Evolutionary conservation across 441 rosid genomes (phyloP), one percentile per base, ranked within the genome.

Genomic region (Lepidium campestre): DNA sequence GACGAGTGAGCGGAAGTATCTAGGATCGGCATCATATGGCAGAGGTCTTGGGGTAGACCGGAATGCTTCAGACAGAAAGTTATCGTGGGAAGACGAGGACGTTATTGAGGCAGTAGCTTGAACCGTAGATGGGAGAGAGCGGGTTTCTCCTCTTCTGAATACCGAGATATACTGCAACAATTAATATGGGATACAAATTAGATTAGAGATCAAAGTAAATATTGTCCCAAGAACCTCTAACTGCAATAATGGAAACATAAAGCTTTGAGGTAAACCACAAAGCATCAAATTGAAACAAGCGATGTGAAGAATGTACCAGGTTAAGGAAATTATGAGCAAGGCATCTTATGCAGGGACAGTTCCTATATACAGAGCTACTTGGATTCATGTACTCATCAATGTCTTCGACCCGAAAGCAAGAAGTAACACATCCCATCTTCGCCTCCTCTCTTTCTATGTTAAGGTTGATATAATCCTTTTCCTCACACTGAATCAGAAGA

Each of bases 11-110:
- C 78, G 73, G 20, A 78, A 69, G 67, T 79, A 78, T 79, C 97
- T 85, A 45, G 94, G 86, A 67, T 88, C 91, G 12, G 77, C 85
- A 77, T 93, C 97, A 77, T 90, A 93, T 73, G 99, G 99, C 78
- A 93, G 66, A 39, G 99, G 97, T 79, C 95, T 85, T 47, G 97
- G 97, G 67, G 97, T 93, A 78, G 99, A 87, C 32, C 82, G 91
- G 62, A 82, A 89, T 76, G 85, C 89, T 77, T 86, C 93, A 67
- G 97, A 85, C 20, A 93, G 83, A 77, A 94, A 87, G 83, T 87
- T 84, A 74, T 87, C 97, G 44, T 78, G 84, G n/a, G 96, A 86
- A 32, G 90, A 61, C 57, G 97, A 77, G 53, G 88, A 71, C 66
- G 82, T 79, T 40, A 96, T 82, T 46, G 93, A 73, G 37, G 86